A percentile compares a stretch with the other conserved stretches of the same genome.
Conservation (phyloP, 306 rosid species). For the Glycyrrhiza uralensis region DNA sequence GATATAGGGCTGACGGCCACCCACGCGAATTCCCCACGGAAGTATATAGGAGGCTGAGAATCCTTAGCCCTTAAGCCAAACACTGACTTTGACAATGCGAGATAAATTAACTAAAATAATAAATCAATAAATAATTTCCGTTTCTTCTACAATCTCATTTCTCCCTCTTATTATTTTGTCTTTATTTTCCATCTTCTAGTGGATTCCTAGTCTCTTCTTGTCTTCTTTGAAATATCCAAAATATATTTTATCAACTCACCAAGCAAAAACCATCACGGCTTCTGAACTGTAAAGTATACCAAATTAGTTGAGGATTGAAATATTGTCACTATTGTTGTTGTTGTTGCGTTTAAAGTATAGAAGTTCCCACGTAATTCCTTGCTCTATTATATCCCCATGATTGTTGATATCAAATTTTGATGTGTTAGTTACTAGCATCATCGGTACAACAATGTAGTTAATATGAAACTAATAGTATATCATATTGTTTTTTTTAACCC, state of each 20-base stretch:
- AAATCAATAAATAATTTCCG: not conserved
- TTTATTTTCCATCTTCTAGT: slow-evolving; percentile 1
- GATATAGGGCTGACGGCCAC: not conserved
- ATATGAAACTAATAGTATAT: too few relatives aligned
- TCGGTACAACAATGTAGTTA: too few relatives aligned
- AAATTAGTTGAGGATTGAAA: not conserved
- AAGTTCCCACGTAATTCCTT: not conserved
- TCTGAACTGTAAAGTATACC: not conserved
- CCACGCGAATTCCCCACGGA: slow-evolving; percentile 22
- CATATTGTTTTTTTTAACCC: not conserved
- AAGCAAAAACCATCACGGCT: slow-evolving; percentile 30
- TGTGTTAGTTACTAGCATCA: not conserved
- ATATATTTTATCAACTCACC: not conserved
- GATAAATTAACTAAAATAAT: not conserved
- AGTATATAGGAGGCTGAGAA: slow-evolving; percentile 4
- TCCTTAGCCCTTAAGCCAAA: slow-evolving; percentile 37
- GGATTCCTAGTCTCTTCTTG: slow-evolving; percentile 14
- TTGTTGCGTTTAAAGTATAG: not conserved
- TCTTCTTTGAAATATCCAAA: slow-evolving; percentile 27
- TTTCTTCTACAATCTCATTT: not conserved
- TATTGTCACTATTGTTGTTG: not conserved
- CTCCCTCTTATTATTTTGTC: not conserved
- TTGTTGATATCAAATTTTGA: not conserved
- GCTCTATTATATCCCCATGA: not conserved
- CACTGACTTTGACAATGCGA: slow-evolving; percentile 23